Percentiles rank a stretch among this genome's conserved stretches.
These are phyloP conservation scores for Pythium insidiosum DNA, from an alignment of 352 stramenopile genomes.

Conservation along the genomic window DNA sequence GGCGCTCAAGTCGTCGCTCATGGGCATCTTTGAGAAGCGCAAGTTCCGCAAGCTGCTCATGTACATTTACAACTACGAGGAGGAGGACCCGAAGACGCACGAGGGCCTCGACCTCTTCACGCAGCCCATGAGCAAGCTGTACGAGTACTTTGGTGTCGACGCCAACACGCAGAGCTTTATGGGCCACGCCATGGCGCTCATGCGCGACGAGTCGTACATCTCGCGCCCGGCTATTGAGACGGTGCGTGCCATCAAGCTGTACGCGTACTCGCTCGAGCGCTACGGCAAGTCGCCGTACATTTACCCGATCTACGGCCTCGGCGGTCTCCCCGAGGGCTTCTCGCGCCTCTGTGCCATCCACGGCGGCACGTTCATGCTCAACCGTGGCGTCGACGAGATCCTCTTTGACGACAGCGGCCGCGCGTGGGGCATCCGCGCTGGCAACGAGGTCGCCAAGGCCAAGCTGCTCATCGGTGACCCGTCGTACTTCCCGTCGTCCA, in stretches of 20 bases:
- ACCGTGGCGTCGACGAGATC: conserved; percentile 92
- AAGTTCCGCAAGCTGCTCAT: conserved; percentile 98
- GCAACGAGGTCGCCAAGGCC: conserved; percentile 95
- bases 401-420: conserved; percentile 91
- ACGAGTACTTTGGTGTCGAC: conserved; percentile 97
- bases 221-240: conserved; percentile 87
- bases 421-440: conserved; percentile 88
- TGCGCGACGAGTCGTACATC: conserved; percentile 90
- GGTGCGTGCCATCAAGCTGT: conserved; percentile 96
- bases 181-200: conserved; percentile 98
- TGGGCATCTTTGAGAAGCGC: conserved; percentile 99
- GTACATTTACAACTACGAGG: conserved; percentile 96
- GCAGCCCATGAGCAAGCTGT: conserved; percentile 98
- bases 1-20: conserved; percentile 93
- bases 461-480: conserved; percentile 98
- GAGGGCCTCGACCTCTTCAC: conserved; percentile 91
- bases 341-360: conserved; percentile 98
- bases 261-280: conserved; percentile 96
- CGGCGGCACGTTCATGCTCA: conserved; percentile 99
- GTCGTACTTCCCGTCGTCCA: conserved; percentile 95
- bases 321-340: conserved; percentile 98
- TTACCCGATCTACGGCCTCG: conserved; percentile 99
- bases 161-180: conserved; percentile 99
- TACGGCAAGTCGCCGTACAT: conserved; percentile 99
- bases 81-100: conserved; percentile 86